Evolutionary conservation across 177 flowering plant species (phyloP).

Genomic region (Vitis hybrid): DNA sequence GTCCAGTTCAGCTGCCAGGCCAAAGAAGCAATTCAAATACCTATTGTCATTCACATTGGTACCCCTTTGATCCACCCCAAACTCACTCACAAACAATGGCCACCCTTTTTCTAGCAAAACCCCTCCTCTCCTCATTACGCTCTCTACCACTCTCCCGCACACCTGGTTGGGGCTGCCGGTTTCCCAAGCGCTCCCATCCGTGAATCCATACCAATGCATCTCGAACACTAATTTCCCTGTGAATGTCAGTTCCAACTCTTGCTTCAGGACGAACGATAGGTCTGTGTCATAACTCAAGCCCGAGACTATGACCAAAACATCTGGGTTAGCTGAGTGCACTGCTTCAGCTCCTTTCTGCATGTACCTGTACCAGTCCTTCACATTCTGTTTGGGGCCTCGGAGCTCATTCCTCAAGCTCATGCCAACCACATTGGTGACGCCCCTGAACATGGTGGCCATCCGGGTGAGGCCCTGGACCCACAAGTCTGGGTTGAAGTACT

Average conservation of each 20-base stretch:
- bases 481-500: constrained; percentile 54
- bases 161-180: constrained; percentile 47
- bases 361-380: constrained; percentile 67
- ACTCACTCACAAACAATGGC: constrained; percentile 84
- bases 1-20: constrained; percentile 71
- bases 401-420: constrained; percentile 95
- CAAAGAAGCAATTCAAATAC: constrained; percentile 68
- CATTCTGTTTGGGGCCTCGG: constrained; percentile 69
- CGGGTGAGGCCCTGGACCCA: constrained; percentile 71
- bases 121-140: constrained; percentile 42
- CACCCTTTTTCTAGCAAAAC: constrained; percentile 54
- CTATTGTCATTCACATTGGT: constrained; percentile 71
- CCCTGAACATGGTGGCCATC: constrained; percentile 66
- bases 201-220: constrained; percentile 61
- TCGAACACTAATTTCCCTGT: constrained; percentile 53
- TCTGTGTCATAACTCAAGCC: constrained; percentile 55
- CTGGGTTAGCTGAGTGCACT: constrained; percentile 61
- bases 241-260: constrained; percentile 39
- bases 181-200: constrained; percentile 44
- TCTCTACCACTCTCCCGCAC: constrained; percentile 43
- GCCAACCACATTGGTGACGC: constrained; percentile 56
- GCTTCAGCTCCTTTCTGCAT: constrained; percentile 71
- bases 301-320: constrained; percentile 54
- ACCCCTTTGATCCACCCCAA: constrained; percentile 74
- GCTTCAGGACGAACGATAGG: constrained; percentile 36